A percentile compares a stretch with the other conserved stretches of the same genome.
Conservation (phyloP, 768 basidiomycete species). For the Xerocomellus dryophilus region DNA sequence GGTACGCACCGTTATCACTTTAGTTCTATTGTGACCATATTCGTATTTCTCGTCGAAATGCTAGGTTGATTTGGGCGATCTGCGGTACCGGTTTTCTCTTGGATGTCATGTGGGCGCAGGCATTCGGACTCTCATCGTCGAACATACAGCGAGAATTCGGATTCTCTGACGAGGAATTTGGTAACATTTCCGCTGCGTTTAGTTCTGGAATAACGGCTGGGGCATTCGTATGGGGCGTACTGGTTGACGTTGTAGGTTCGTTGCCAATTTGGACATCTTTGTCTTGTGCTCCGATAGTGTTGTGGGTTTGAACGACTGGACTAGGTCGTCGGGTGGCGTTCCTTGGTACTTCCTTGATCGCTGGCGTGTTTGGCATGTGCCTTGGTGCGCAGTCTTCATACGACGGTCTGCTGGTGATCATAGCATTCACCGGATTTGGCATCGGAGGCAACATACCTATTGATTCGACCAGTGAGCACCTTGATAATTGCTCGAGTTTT, state of each 20-base stretch:
- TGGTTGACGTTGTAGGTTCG: constrained; percentile 19
- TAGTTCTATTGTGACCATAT: neutral
- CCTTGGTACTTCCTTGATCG: constrained; percentile 12
- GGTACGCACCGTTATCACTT: neutral
- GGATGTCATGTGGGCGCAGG: constrained; percentile 9
- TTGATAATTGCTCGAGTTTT: neutral
- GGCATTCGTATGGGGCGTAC: constrained; percentile 12
- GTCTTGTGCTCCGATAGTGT: neutral
- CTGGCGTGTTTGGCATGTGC: constrained; percentile 15
- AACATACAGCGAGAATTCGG: constrained; percentile 17
- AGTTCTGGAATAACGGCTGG: constrained; percentile 2
- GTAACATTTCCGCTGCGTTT: constrained; percentile 1
- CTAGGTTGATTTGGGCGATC: constrained; percentile 16
- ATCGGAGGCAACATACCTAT: constrained; percentile 16
- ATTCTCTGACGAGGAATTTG: constrained; percentile 16
- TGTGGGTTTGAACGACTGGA: neutral
- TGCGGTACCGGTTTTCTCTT: constrained; percentile 11
- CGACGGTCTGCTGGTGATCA: constrained; percentile 5
- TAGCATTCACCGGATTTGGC: constrained; percentile 13
- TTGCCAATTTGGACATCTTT: neutral
- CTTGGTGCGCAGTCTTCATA: constrained; percentile 13
- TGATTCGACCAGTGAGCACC: constrained; percentile 13
- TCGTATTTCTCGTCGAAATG: no score
- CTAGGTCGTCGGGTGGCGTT: constrained; percentile 17
- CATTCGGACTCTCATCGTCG: neutral